These are phyloP conservation scores for Ajuga chamaepitys DNA, from an alignment of 257 asterid genomes.

Conservation along the genomic window DNA sequence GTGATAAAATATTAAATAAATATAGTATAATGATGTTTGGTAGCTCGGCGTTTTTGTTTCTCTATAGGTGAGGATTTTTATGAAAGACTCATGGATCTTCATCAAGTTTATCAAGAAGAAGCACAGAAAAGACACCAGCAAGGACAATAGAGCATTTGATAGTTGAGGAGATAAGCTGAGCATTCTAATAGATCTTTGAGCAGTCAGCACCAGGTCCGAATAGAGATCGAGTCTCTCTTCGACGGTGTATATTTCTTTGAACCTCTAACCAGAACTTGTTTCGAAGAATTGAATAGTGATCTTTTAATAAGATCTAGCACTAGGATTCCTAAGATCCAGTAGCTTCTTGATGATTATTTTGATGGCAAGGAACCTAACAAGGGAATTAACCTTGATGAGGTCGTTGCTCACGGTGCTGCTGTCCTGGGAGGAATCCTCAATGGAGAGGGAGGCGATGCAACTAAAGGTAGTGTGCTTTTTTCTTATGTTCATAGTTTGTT, in stretches of 20 bases:
- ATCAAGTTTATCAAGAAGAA: conserved; percentile 93
- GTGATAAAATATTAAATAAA: neutral
- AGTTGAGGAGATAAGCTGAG: conserved; percentile 84
- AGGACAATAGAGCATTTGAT: conserved; percentile 93
- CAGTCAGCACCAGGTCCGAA: conserved; percentile 96
- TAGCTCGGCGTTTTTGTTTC: neutral
- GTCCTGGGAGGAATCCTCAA: conserved; percentile 92
- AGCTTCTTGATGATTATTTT: conserved; percentile 76
- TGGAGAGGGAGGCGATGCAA: conserved; percentile 97
- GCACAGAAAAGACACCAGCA: conserved; percentile 92
- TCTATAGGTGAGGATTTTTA: conserved; percentile 89
- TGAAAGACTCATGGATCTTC: conserved; percentile 91
- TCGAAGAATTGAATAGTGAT: conserved; percentile 91
- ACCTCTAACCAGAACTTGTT: conserved; percentile 92
- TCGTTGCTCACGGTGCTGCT: conserved; percentile 97
- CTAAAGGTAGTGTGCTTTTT: too few species aligned
- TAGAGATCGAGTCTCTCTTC: conserved; percentile 90
- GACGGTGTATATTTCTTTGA: conserved; percentile 93
- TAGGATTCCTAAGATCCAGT: conserved; percentile 90
- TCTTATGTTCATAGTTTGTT: too few species aligned
- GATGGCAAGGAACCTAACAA: conserved; percentile 93
- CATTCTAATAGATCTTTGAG: conserved; percentile 96
- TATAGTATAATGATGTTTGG: neutral
- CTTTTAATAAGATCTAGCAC: conserved; percentile 94
- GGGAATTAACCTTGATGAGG: conserved; percentile 98